Evolutionary conservation across 306 rosid genomes (phyloP).

Genomic region (Amphicarpaea edgeworthii): DNA sequence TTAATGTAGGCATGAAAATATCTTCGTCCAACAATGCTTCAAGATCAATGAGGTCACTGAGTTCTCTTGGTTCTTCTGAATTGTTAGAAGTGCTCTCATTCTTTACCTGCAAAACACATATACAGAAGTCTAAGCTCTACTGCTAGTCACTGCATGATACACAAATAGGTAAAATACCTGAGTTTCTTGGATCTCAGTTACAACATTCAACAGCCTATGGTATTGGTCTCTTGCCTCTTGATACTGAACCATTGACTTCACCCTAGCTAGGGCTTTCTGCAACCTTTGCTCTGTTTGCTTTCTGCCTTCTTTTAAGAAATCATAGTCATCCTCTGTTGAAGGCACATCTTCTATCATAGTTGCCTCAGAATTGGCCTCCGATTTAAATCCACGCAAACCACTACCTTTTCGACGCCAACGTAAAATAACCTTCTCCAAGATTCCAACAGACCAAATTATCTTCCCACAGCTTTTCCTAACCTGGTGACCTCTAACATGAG

Average conservation of each 20-base stretch:
- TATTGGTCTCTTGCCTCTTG: slow-evolving; percentile 95
- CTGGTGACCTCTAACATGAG: slow-evolving; percentile 95
- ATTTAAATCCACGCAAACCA: slow-evolving; percentile 86
- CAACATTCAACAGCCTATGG: slow-evolving; percentile 75
- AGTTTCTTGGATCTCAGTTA: slow-evolving; percentile 64
- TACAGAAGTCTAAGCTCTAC: not conserved
- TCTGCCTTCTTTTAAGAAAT: slow-evolving; percentile 78
- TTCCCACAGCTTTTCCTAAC: slow-evolving; percentile 72
- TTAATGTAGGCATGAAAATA: slow-evolving; percentile 57
- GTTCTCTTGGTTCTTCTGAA: slow-evolving; percentile 55
- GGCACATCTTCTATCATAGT: slow-evolving; percentile 53
- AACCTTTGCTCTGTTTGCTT: slow-evolving; percentile 84
- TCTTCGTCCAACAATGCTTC: slow-evolving; percentile 70
- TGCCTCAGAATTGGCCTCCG: slow-evolving; percentile 59
- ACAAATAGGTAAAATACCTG: slow-evolving; percentile 60
- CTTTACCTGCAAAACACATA: slow-evolving; percentile 54
- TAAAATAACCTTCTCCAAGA: slow-evolving; percentile 81
- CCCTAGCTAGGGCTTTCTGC: slow-evolving; percentile 89
- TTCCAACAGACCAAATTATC: slow-evolving; percentile 85
- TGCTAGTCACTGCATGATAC: not conserved
- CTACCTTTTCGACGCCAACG: slow-evolving; percentile 92
- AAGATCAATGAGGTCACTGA: slow-evolving; percentile 55
- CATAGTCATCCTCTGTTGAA: slow-evolving; percentile 67
- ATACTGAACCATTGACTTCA: slow-evolving; percentile 90
- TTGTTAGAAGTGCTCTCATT: slow-evolving; percentile 40